These are phyloP conservation scores for Eucalyptus albens DNA, from an alignment of 345 rosid genomes.

Conservation along the genomic window DNA sequence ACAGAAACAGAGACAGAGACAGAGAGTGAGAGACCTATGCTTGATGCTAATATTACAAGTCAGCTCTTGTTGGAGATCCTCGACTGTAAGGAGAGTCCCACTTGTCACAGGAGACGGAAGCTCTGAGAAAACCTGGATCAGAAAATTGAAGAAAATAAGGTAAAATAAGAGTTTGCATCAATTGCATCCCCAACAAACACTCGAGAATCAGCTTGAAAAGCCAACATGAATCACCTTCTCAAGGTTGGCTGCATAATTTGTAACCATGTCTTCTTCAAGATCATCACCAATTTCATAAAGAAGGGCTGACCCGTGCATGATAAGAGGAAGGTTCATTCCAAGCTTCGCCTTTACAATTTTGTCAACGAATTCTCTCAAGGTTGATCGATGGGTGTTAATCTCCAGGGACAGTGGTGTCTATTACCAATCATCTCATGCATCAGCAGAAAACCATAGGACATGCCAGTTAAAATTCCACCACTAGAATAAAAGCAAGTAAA, in stretches of 20 bases:
- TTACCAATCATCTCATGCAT: slow-evolving; percentile 2
- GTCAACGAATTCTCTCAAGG: slow-evolving; percentile 85
- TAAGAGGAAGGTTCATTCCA: slow-evolving; percentile 82
- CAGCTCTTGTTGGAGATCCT: slow-evolving; percentile 92
- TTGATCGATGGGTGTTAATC: slow-evolving; percentile 63
- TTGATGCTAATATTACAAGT: slow-evolving; percentile 74
- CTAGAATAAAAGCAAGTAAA: neutral
- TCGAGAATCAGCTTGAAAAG: neutral
- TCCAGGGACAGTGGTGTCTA: slow-evolving; percentile 87
- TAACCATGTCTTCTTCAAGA: slow-evolving; percentile 68
- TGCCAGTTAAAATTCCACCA: neutral
- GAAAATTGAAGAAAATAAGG: neutral
- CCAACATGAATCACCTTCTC: slow-evolving; percentile 50
- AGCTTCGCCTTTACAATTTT: slow-evolving; percentile 91
- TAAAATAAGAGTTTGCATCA: neutral
- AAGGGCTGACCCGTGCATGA: slow-evolving; percentile 74
- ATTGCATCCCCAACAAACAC: neutral
- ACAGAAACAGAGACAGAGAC: no score
- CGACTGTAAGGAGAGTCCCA: slow-evolving; percentile 63
- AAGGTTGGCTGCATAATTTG: slow-evolving; percentile 79
- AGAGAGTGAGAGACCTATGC: slow-evolving; percentile 55
- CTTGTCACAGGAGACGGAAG: slow-evolving; percentile 72
- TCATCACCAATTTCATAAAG: slow-evolving; percentile 98
- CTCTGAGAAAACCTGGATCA: slow-evolving; percentile 50
- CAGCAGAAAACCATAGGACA: neutral